Evolutionary conservation across 2,329 filamentous ascomycete genomes (phyloP), one percentile per base, ranked within the genome.

Genomic region (Hypoxylon sp.): DNA sequence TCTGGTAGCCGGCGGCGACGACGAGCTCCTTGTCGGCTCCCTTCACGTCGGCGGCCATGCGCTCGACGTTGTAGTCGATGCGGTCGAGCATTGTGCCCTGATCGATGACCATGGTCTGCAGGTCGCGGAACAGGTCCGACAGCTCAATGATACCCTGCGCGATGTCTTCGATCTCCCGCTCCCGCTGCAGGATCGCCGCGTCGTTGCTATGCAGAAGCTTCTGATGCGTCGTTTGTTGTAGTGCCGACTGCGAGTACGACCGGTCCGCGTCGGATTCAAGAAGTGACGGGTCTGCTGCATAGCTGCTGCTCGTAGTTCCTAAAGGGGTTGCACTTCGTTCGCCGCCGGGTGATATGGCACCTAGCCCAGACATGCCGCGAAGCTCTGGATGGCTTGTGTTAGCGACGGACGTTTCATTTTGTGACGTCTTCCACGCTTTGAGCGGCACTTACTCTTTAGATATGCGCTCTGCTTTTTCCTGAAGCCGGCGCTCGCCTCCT

Each of bases 391-490:
- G 17, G 15, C n/a, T 43, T 11, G 30, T 19, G 34, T 34, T 43
- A n/a, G 10, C 19, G 55, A 17, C 15, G 20, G 8, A 44, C 24
- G 17, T 26, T 46, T 20, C 13, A 15, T 17, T 13, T 24, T 15
- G 20, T n/a, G 6, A 15, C 13, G 15, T 15, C 24, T 17, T 30
- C 11, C 22, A 13, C 10, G 30, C 15, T 24, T 26, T n/a, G 10
- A 22, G 44, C n/a, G n/a, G 7, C 13, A 71, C 79, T 61, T 82
- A 97, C 93, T 97, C 80, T 96, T 97, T 55, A 99, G 80, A 79
- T 99, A 99, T 53, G 90, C 91, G 75, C 94, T 94, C 81, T 99
- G 95, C 81, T 97, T 98, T 84, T 98, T 99, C 73, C 95, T 87
- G 77, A 99, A 99, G 66, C 87, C 85, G 28, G 95, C 91, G 80